phyloP scores from a whole-genome alignment of 495 filamentous ascomycete species.

The Geoglossum glabrum region DNA sequence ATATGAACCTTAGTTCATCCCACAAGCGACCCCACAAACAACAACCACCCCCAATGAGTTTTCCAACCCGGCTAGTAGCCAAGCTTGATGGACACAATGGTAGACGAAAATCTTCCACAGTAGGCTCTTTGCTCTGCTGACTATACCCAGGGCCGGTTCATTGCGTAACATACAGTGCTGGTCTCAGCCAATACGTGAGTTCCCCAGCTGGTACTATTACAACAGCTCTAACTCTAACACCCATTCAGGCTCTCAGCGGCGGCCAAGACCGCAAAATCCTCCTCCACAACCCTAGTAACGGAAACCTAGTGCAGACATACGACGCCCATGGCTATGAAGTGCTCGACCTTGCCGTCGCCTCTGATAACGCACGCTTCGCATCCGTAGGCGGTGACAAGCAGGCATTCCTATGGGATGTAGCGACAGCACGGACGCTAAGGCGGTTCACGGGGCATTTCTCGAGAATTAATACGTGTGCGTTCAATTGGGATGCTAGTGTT shows the following conservation, averaged over 20 bases:
- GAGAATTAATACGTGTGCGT: constrained; percentile 56
- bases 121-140: background rate
- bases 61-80: constrained; percentile 2
- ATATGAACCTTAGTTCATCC: background rate
- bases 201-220: background rate
- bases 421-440: constrained; percentile 47
- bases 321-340: constrained; percentile 79
- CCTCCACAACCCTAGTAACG: constrained; percentile 35
- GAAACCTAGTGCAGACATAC: constrained; percentile 60
- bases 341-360: constrained; percentile 53
- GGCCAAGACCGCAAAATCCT: constrained; percentile 68
- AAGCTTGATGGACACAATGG: constrained; percentile 7
- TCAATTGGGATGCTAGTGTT: constrained; percentile 46
- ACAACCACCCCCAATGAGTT: constrained; percentile 2
- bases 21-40: background rate
- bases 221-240: constrained; percentile 25
- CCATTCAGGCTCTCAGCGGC: constrained; percentile 55
- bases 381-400: constrained; percentile 71
- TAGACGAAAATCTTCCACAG: background rate
- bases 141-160: constrained; percentile 41
- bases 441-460: constrained; percentile 56
- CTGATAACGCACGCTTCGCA: constrained; percentile 62
- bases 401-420: constrained; percentile 89
- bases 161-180: constrained; percentile 48
- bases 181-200: constrained; percentile 38